Evolutionary conservation across 2,329 filamentous ascomycete genomes (phyloP).

Genomic region (Phialemoniopsis sp.): DNA sequence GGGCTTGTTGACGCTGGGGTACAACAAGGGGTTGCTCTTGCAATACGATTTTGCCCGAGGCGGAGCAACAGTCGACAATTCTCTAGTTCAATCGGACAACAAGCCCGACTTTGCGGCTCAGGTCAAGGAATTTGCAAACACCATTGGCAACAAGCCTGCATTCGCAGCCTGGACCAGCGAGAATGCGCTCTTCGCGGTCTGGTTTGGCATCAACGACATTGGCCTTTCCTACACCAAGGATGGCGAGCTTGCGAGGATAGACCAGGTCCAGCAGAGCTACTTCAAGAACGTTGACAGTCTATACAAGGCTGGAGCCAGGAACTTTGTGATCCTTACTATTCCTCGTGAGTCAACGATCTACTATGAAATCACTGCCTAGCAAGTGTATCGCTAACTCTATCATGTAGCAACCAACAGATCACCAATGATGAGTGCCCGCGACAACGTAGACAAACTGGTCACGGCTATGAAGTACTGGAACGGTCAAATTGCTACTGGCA

Average conservation of each 20-base stretch:
- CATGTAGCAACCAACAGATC: constrained; percentile 3
- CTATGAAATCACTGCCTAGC: too few species aligned
- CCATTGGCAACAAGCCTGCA: constrained; percentile 5
- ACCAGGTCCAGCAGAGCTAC: constrained; percentile 36
- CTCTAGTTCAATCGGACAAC: constrained; percentile 40
- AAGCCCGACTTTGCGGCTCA: constrained; percentile 50
- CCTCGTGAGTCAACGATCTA: constrained; percentile 24
- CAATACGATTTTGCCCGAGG: constrained; percentile 47
- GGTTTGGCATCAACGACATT: constrained; percentile 54
- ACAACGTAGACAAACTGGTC: constrained; percentile 3
- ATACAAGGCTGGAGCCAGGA: constrained; percentile 38
- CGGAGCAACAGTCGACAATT: constrained; percentile 44
- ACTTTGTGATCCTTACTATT: constrained; percentile 43
- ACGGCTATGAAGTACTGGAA: constrained; percentile 6
- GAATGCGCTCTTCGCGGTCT: constrained; percentile 41
- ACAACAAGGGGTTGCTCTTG: constrained; percentile 34
- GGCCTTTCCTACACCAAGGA: constrained; percentile 46
- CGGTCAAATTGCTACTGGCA: constrained; percentile 5
- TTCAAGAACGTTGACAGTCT: constrained; percentile 34
- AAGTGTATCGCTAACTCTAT: too few species aligned
- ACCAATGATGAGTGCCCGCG: constrained; percentile 3
- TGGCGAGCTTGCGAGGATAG: constrained; percentile 17
- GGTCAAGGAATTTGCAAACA: constrained; percentile 31
- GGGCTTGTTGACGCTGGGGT: constrained; percentile 32
- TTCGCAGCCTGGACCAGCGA: constrained; percentile 30